A percentile compares a stretch with the other conserved stretches of the same genome.
Evolutionary conservation across 768 basidiomycete species (phyloP).

Genomic region (Tephrocybe sp.): DNA sequence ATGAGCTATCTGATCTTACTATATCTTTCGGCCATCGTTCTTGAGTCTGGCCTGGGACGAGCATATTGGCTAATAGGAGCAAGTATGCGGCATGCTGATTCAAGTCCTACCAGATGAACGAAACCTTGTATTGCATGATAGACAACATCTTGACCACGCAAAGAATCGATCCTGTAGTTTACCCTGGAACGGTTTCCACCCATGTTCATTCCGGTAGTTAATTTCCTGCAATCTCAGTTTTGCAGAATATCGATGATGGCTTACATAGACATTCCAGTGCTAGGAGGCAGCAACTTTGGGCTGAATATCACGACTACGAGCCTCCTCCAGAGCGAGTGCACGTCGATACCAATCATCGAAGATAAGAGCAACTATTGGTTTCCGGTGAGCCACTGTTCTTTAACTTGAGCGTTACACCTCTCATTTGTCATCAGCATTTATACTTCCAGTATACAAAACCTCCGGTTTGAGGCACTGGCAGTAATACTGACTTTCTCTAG

Average conservation of each 20-base stretch:
- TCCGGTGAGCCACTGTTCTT: conserved; percentile 10
- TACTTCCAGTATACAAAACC: conserved; percentile 32
- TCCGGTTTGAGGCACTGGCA: conserved; percentile 1
- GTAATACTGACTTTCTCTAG: conserved; percentile 11
- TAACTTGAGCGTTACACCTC: neutral
- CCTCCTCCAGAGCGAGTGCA: conserved; percentile 34
- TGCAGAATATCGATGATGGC: too few relatives aligned
- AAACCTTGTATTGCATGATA: conserved; percentile 8
- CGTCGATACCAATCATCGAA: conserved; percentile 35
- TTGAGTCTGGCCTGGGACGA: neutral
- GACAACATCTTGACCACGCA: conserved; percentile 37
- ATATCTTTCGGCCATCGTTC: neutral
- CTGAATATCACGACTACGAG: conserved; percentile 25
- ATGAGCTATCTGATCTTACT: neutral
- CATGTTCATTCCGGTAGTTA: conserved; percentile 32
- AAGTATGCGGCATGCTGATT: conserved; percentile 19
- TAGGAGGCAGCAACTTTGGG: conserved; percentile 40
- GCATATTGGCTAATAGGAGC: conserved; percentile 31
- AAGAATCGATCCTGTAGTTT: conserved; percentile 38
- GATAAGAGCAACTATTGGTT: conserved; percentile 38
- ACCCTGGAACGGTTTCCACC: conserved; percentile 29
- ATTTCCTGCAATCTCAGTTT: neutral
- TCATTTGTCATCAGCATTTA: conserved; percentile 1
- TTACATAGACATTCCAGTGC: conserved; percentile 20
- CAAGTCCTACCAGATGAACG: neutral